These are phyloP conservation scores for Cucurbitaria berberidis DNA, from an alignment of 2,329 filamentous ascomycete genomes.

Conservation along the genomic window DNA sequence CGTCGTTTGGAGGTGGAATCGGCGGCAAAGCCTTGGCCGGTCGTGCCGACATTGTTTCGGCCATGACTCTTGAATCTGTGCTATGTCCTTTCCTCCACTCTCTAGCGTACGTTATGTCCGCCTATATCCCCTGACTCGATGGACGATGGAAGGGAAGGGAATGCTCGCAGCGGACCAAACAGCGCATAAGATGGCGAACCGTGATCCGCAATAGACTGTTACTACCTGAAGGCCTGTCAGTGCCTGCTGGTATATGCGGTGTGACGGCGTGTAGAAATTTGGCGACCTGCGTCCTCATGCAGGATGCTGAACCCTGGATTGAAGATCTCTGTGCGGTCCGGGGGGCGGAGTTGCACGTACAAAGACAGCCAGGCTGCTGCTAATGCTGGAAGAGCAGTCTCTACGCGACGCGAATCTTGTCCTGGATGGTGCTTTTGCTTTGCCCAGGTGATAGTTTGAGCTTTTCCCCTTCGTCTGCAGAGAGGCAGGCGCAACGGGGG, in stretches of 20 bases:
- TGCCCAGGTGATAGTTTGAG: slow-evolving; percentile 5
- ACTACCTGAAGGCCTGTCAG: slow-evolving; percentile 19
- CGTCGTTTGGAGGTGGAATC: slow-evolving; percentile 29
- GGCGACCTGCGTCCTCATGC: slow-evolving; percentile 16
- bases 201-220: neutral
- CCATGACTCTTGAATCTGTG: slow-evolving; percentile 33
- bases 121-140: slow-evolving; percentile 21
- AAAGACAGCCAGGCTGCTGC: no score
- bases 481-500: slow-evolving; percentile 17
- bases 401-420: neutral
- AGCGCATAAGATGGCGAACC: slow-evolving; percentile 2
- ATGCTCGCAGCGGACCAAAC: neutral
- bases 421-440: slow-evolving; percentile 1
- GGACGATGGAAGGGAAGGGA: no score
- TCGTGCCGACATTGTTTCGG: slow-evolving; percentile 28
- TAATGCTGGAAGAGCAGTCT: neutral
- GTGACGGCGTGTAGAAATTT: slow-evolving; percentile 15
- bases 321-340: slow-evolving; percentile 13
- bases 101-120: slow-evolving; percentile 13
- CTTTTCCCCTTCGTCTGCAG: slow-evolving; percentile 8
- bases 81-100: slow-evolving; percentile 8
- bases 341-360: slow-evolving; percentile 24
- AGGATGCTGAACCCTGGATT: slow-evolving; percentile 26
- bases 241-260: slow-evolving; percentile 9
- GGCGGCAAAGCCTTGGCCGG: slow-evolving; percentile 34